Percentiles rank a stretch among this genome's conserved stretches.
Conservation (phyloP, 768 basidiomycete species). For the Amanita jacksonii region DNA sequence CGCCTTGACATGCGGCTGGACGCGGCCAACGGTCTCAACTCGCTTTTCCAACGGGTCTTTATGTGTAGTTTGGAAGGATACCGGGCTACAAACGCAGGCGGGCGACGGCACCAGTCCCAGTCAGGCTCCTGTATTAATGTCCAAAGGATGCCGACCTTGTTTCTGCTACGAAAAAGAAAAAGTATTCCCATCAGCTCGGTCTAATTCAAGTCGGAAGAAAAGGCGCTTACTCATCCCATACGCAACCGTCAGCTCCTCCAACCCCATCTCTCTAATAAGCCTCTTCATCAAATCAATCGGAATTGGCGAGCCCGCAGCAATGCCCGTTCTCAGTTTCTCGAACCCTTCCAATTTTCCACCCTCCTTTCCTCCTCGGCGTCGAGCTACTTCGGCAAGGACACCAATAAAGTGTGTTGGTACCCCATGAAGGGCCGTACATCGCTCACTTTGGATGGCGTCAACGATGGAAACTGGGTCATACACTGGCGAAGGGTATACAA, state of each 20-base stretch:
- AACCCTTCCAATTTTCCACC: conserved; percentile 23
- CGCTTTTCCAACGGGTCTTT: conserved; percentile 63
- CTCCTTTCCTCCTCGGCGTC: conserved; percentile 22
- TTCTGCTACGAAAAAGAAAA: conserved; percentile 39
- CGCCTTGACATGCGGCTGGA: conserved; percentile 70
- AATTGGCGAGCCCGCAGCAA: conserved; percentile 71
- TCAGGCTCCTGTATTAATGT: too few species aligned
- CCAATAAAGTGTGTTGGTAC: conserved; percentile 83
- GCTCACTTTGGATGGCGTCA: conserved; percentile 56
- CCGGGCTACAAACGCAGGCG: too few species aligned
- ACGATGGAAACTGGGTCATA: conserved; percentile 61
- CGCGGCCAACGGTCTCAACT: conserved; percentile 73
- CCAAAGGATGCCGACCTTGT: conserved; percentile 36
- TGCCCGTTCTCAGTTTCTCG: conserved; percentile 51
- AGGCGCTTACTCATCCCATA: conserved; percentile 70
- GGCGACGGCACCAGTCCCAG: too few species aligned
- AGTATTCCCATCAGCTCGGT: too few species aligned
- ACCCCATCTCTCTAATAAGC: conserved; percentile 56
- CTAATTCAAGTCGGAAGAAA: neutral
- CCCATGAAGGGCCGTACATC: conserved; percentile 73
- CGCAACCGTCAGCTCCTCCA: conserved; percentile 64
- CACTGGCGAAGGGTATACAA: conserved; percentile 65
- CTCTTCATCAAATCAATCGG: conserved; percentile 75
- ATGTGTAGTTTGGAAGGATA: conserved; percentile 72
- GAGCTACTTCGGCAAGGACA: conserved; percentile 57